Evolutionary conservation across 2,329 filamentous ascomycete species (phyloP).

Genomic region (Paecilomyces variotii): DNA sequence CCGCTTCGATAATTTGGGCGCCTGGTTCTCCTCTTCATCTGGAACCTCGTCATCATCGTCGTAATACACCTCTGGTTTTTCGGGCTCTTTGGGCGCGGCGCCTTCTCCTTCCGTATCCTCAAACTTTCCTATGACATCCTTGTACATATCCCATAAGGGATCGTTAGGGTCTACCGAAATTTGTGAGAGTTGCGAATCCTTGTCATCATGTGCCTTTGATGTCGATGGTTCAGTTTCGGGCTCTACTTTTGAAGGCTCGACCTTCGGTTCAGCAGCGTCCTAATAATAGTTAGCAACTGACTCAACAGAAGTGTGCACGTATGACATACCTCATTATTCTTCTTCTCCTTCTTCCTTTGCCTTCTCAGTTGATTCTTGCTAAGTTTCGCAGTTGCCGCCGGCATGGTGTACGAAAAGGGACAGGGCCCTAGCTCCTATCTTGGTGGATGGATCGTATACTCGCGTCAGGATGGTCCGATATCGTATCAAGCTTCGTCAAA

Average conservation of each 20-base stretch:
- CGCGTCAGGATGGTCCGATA: neutral
- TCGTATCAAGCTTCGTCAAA: neutral
- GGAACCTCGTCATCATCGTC: constrained; percentile 80
- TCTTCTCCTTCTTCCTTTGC: constrained; percentile 89
- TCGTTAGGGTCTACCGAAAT: constrained; percentile 54
- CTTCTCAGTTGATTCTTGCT: constrained; percentile 92
- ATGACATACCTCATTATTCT: constrained; percentile 54
- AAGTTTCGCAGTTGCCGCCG: constrained; percentile 50
- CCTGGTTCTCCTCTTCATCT: constrained; percentile 57
- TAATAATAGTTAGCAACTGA: constrained; percentile 16
- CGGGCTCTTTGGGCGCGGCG: constrained; percentile 54
- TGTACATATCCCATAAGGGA: constrained; percentile 75
- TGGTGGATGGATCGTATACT: neutral
- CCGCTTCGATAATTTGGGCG: constrained; percentile 81
- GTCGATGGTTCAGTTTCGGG: constrained; percentile 4
- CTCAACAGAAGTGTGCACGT: neutral
- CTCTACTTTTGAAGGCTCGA: constrained; percentile 4
- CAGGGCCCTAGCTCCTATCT: neutral
- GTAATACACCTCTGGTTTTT: constrained; percentile 79
- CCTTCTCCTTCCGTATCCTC: constrained; percentile 57
- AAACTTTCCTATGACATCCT: constrained; percentile 74
- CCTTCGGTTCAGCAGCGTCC: constrained; percentile 15
- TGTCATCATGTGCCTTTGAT: constrained; percentile 32
- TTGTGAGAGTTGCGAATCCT: constrained; percentile 29
- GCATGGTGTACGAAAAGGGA: constrained; percentile 6